Base-by-base conservation (phyloP, 495 filamentous ascomycete genomes). In the Penicillium goetzii region DNA sequence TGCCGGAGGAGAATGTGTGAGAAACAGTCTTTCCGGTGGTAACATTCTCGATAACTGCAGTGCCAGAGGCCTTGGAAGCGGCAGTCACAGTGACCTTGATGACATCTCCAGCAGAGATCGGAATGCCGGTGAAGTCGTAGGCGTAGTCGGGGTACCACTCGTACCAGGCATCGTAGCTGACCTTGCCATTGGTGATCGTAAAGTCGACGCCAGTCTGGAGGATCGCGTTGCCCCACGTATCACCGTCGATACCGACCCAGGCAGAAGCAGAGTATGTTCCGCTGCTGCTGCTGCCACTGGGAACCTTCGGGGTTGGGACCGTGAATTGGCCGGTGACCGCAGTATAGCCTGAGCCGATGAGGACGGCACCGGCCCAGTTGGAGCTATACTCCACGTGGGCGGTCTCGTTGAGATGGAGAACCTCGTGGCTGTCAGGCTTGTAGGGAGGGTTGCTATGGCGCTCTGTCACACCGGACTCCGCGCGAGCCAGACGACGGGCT, bases 151-250 rank as follows among this genome's bases (percentile, higher is more conserved):
- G 84, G 64, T 79, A 85, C 84, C 83, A 87, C 68, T 87, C 84
- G 60, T 85, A 87, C 85, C 85, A 88, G 34, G 83, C 77, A 47
- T 82, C 79, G 63, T 76, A 87, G 32, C 66, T 68, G 1, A 76
- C 76, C 2, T 68, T 21, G 60, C 68, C 61, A 14, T 58, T 59
- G 33, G 64, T 38, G 25, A 83, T 72, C 49, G 72, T 80, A 65
- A 86, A 84, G 69, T 87, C 84, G 32, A 86, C 69, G 38, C 87
- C 87, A 1, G 85, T 84, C 68, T 86, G 83, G 15, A 88, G 72
- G 55, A 86, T 84, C 6, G 83, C 81, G 10, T 71, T 78, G 50
- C 64, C 60, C 70, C 80, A 86, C n/a, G 80, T 84, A 57, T 81
- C 80, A 4, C 83, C 84, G 63, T 86, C 83, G 61, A 86, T 84